Conservation (phyloP, 805 yeast species). For the Blastobotrys terrestris region DNA sequence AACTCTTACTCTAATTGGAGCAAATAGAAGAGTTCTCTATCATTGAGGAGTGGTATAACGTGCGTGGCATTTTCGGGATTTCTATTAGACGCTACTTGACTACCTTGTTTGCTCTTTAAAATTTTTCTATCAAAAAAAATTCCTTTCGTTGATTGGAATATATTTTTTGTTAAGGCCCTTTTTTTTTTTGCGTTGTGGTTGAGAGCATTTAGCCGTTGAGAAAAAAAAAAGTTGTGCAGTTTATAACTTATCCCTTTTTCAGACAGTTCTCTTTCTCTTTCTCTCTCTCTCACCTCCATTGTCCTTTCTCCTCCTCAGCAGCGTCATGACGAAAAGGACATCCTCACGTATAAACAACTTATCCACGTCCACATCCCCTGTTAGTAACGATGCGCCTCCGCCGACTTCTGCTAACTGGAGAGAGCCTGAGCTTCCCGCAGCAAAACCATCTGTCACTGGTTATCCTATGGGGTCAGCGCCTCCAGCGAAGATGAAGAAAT, state of each 20-base stretch:
- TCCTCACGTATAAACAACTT: neutral
- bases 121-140: neutral
- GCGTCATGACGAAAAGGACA: neutral
- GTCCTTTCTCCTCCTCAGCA: neutral
- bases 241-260: too few relatives aligned
- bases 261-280: too few relatives aligned
- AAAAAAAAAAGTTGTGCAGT: too few relatives aligned
- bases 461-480: neutral
- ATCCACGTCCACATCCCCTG: neutral
- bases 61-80: neutral
- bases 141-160: neutral
- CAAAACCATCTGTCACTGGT: neutral
- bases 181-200: neutral
- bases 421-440: constrained; percentile 12
- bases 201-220: neutral
- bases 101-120: neutral
- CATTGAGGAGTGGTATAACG: neutral
- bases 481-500: neutral
- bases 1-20: neutral
- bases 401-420: constrained; percentile 8
- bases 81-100: neutral
- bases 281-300: too few relatives aligned
- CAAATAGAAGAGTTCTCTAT: neutral
- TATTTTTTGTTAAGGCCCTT: neutral
- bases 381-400: neutral